Base-by-base conservation (phyloP, 192 early-diverging fungal genomes). In the Coemansia sp. region DNA sequence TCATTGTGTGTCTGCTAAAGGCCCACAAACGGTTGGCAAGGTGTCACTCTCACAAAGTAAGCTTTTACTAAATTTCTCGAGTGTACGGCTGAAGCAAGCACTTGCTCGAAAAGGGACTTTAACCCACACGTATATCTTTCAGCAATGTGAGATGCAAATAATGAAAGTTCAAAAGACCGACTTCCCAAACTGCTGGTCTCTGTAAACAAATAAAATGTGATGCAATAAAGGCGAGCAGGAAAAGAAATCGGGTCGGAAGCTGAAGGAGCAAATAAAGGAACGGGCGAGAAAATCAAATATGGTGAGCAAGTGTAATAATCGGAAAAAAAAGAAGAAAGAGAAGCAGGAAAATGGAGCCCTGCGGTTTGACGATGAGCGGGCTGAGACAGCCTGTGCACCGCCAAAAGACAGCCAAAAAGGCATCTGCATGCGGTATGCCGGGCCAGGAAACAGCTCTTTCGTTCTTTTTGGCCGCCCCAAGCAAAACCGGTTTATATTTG, bases 1-100 rank as follows among this genome's bases (percentile, higher is more conserved):
- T 65, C 77, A 80, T 74, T 22, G 52, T 59, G 11, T 21, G 14
- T 41, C 52, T 7, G 26, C 52, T 27, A 29, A 25, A 53, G 10
- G 51, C 10, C 21, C 25, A 25, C 51, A 9, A 27, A 27, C 51
- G 22, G 51, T 19, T 4, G 22, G 51, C 48, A n/a, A 21, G 8
- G 48, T 22, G 48, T n/a, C 16, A 21, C 47, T 21, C 0, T 21
- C 19, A 35, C 31, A 35, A 35, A 35, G 31, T 35, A 35, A 35
- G 1, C 31, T 35, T 35, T 35, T 35, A 35, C 31, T 35, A 35
- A 35, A 35, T 8, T 8, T 35, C 2, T 35, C 31, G 31, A 35
- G 31, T 35, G 8, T 35, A 35, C 31, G 31, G 8, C 31, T 35
- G 31, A 35, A 35, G 31, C 31, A 35, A 35, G 31, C 31, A 7